phyloP scores from a whole-genome alignment of 2,329 filamentous ascomycete species.

The Coniochaeta prunicola region DNA sequence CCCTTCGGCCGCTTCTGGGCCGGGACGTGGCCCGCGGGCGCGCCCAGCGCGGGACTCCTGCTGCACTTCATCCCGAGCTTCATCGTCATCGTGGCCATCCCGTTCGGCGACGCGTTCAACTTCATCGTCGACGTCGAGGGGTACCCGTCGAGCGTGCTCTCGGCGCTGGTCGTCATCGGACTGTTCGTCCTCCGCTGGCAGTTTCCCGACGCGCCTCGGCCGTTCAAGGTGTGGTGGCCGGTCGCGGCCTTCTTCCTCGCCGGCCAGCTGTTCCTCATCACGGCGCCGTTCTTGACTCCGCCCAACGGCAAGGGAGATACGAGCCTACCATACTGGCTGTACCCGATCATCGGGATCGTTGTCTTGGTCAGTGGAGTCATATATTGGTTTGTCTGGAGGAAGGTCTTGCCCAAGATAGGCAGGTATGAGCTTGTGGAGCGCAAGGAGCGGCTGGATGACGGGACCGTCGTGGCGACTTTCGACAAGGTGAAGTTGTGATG shows the following conservation, averaged over 20 bases:
- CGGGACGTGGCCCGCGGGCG: constrained; percentile 59
- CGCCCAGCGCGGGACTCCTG: constrained; percentile 29
- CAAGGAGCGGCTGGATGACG: constrained; percentile 15
- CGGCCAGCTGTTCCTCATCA: constrained; percentile 30
- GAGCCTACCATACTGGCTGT: constrained; percentile 32
- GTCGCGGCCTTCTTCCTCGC: constrained; percentile 27
- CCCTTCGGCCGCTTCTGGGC: constrained; percentile 60
- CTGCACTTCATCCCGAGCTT: background rate
- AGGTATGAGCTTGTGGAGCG: constrained; percentile 9
- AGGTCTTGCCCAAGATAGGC: constrained; percentile 13
- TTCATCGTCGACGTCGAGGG: constrained; percentile 9
- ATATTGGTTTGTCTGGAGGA: constrained; percentile 23
- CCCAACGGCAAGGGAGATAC: constrained; percentile 22
- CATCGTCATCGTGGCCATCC: constrained; percentile 10
- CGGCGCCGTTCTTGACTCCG: constrained; percentile 33
- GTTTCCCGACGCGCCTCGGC: constrained; percentile 21
- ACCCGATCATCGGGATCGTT: constrained; percentile 31
- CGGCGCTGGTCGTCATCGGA: background rate
- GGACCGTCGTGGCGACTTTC: constrained; percentile 16
- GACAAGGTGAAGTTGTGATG: constrained; percentile 2
- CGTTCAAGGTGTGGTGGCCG: constrained; percentile 27
- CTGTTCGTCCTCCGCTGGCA: constrained; percentile 9
- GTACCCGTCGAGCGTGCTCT: constrained; percentile 8
- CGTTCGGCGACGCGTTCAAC: constrained; percentile 8
- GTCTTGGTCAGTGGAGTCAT: constrained; percentile 26